Base-by-base conservation (phyloP, 352 stramenopile genomes). In the Globisporangium barbulae region DNA sequence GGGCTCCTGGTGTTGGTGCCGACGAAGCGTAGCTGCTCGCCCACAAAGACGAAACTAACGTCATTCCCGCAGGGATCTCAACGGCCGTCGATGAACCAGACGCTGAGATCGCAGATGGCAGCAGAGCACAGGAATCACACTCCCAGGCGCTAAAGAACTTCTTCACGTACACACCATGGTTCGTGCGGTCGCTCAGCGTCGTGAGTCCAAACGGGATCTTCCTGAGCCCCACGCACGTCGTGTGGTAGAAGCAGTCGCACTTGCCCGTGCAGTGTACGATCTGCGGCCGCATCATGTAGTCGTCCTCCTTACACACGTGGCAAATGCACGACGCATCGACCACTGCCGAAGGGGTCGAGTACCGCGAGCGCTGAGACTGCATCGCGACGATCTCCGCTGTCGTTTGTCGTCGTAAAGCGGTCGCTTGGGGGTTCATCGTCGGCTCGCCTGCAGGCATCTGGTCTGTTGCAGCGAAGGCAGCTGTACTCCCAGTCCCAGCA, bases 81-180 rank as follows among this genome's bases (percentile, higher is more conserved):
- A 62, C 21, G 4, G 22, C 21, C 8, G 53, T 35, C 17, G 48
- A 45, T 3, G 35, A 58, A 7, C 2, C 2, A 3, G 31, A 15
- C 9, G 30, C 5, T 8, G 12, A 49, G 2, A 25, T 15, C 6
- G 44, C n/a, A n/a, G 58, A 13, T 5, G 57, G 54, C 21, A 73
- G 65, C 12, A 76, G 59, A 13, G 70, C 54, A 25, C 85, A 94
- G 1, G 62, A 61, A 56, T 91, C 73, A 52, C 85, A 94, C 53
- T 88, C 76, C 85, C 85, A 94, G 0, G 66, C 73, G 25, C 74
- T 88, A 35, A 94, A 93, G 68, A 90, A 93, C 67, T 94, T 94
- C 56, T 89, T 91, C 8, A 93, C 71, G 41, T 94, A 94, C 4
- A 88, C 75, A 8, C 65, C 68, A 57, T 93, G 85, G 50, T 94